Percentiles rank a stretch among this genome's conserved stretches.
Conservation (phyloP, 768 basidiomycete genomes). For the Russula griseocarnosa region DNA sequence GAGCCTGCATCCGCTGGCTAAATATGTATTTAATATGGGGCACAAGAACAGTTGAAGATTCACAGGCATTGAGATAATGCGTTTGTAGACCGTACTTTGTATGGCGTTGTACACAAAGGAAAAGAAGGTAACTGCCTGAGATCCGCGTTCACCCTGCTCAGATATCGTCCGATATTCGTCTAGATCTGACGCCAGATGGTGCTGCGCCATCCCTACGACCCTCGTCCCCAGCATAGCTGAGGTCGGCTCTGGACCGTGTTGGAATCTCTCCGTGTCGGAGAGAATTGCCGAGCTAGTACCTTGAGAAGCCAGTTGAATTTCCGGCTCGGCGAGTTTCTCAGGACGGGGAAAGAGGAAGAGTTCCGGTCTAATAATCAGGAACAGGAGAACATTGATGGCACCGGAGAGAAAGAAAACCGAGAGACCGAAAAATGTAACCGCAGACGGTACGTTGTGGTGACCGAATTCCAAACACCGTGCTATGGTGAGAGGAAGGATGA, state of each 20-base stretch:
- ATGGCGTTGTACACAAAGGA: too few species aligned
- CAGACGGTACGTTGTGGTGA: conserved; percentile 34
- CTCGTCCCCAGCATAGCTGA: background rate
- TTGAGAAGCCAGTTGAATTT: background rate
- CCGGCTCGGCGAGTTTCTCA: background rate
- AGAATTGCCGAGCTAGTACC: background rate
- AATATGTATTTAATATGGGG: too few species aligned
- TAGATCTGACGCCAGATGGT: background rate
- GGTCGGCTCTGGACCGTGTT: conserved; percentile 1
- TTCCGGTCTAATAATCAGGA: too few species aligned
- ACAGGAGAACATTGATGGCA: too few species aligned
- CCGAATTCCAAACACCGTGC: background rate
- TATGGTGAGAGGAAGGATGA: background rate
- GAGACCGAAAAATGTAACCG: conserved; percentile 36
- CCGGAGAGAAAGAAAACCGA: too few species aligned
- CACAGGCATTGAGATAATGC: too few species aligned
- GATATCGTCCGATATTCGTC: background rate
- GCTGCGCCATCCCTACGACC: background rate
- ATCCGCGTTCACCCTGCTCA: background rate
- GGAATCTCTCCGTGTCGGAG: background rate
- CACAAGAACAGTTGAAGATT: too few species aligned
- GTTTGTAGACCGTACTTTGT: too few species aligned
- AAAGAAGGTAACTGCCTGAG: too few species aligned
- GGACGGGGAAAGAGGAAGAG: conserved; percentile 34
- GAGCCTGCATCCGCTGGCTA: too few species aligned